phyloP scores from a whole-genome alignment of 164 flowering plant species.

The Annona cherimola region DNA sequence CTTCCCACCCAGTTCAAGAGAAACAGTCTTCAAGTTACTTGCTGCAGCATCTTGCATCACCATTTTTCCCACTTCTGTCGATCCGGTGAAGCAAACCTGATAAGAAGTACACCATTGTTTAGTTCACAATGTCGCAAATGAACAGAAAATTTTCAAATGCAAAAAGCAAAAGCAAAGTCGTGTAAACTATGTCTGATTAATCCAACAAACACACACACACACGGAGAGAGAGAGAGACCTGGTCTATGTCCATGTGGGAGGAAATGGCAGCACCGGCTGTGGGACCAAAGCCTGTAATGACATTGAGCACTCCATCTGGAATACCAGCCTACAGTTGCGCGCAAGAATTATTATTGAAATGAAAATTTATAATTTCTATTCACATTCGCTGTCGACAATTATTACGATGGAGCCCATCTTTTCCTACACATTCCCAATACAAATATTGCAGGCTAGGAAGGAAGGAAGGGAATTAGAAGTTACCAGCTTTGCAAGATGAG shows the following conservation, averaged over 20 bases:
- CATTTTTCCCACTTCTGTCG: conserved; percentile 65
- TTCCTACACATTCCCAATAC: no score
- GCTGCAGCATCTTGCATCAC: conserved; percentile 68
- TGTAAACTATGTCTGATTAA: not conserved
- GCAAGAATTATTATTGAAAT: no score
- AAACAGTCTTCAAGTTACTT: conserved; percentile 73
- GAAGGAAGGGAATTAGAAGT: not conserved
- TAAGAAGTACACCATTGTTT: not conserved
- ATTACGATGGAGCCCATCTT: no score
- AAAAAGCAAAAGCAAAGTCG: not conserved
- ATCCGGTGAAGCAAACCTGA: conserved; percentile 82
- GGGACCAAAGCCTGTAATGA: conserved; percentile 64
- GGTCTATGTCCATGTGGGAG: conserved; percentile 87
- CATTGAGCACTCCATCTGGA: conserved; percentile 88
- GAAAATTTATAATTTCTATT: no score
- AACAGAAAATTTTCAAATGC: not conserved
- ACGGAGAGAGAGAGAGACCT: conserved; percentile 23
- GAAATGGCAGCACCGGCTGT: conserved; percentile 80
- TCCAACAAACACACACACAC: not conserved
- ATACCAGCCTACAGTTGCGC: conserved; percentile 59
- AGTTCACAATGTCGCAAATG: not conserved
- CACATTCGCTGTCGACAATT: no score
- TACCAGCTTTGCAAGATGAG: conserved; percentile 76
- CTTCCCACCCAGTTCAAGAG: conserved; percentile 86
- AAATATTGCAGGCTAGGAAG: not conserved